A percentile compares a stretch with the other conserved stretches of the same genome.
Conservation (phyloP, 805 yeast genomes). For the Yueomyces sinensis region DNA sequence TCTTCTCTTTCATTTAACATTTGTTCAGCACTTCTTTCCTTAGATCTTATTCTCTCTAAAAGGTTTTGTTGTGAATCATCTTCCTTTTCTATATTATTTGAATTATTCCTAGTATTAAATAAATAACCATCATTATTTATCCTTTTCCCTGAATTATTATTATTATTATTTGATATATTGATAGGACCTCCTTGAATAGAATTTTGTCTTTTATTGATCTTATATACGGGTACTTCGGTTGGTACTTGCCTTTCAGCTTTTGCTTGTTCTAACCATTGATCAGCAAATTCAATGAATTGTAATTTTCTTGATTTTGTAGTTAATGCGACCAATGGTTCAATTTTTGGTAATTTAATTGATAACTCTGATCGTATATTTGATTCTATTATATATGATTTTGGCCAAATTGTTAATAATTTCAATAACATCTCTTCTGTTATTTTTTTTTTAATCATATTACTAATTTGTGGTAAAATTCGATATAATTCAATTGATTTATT, state of each 20-base stretch:
- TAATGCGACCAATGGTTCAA: conserved; percentile 8
- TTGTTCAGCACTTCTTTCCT: conserved; percentile 16
- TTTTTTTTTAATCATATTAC: conserved; percentile 17
- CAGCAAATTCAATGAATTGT: conserved; percentile 13
- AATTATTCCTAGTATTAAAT: conserved; percentile 5
- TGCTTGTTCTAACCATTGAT: conserved; percentile 9
- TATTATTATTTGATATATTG: neutral
- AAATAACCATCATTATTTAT: too few species aligned
- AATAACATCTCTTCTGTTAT: conserved; percentile 14
- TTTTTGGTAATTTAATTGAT: conserved; percentile 11
- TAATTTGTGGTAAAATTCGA: conserved; percentile 17
- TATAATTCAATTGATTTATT: conserved; percentile 10
- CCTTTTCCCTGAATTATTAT: neutral
- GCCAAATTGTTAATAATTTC: conserved; percentile 19
- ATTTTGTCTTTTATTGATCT: conserved; percentile 11
- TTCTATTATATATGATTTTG: conserved; percentile 14
- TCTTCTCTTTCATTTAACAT: conserved; percentile 16
- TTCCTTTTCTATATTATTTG: conserved; percentile 7
- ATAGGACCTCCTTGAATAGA: neutral
- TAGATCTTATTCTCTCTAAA: conserved; percentile 16
- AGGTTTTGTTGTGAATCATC: conserved; percentile 14
- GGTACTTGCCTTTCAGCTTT: conserved; percentile 4
- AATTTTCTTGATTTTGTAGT: conserved; percentile 17
- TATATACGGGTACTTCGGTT: conserved; percentile 12
- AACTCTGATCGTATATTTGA: conserved; percentile 13